A percentile compares a stretch with the other conserved stretches of the same genome.
These are phyloP conservation scores for Epichloe amarillans DNA, from an alignment of 2,329 filamentous ascomycete species.

Conservation along the genomic window DNA sequence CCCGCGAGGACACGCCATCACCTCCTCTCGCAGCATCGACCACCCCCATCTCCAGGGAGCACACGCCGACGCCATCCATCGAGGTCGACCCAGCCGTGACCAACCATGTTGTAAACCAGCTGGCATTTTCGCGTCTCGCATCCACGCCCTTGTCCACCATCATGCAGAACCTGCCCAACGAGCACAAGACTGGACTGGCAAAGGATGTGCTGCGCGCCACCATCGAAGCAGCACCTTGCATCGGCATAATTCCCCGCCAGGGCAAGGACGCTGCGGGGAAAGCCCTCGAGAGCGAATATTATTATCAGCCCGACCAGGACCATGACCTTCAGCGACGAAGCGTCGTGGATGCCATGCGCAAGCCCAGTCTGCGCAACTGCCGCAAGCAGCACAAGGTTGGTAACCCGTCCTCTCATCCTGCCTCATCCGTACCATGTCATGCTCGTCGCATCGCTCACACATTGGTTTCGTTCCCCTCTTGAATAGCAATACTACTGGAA, in stretches of 20 bases:
- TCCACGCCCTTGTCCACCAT: slow-evolving; percentile 86
- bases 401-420: neutral
- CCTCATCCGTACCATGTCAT: neutral
- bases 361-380: slow-evolving; percentile 78
- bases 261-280: slow-evolving; percentile 96
- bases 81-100: slow-evolving; percentile 36
- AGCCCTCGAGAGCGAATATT: slow-evolving; percentile 87
- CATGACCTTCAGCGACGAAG: slow-evolving; percentile 65
- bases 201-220: slow-evolving; percentile 54
- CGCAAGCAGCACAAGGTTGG: slow-evolving; percentile 92
- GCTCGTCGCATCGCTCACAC: neutral
- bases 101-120: slow-evolving; percentile 89
- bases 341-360: slow-evolving; percentile 73
- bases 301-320: slow-evolving; percentile 85
- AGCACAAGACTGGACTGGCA: slow-evolving; percentile 44
- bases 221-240: slow-evolving; percentile 61
- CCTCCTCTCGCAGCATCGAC: slow-evolving; percentile 12
- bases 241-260: slow-evolving; percentile 78
- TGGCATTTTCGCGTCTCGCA: slow-evolving; percentile 85
- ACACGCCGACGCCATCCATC: slow-evolving; percentile 11
- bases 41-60: slow-evolving; percentile 10
- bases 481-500: slow-evolving; percentile 60
- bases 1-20: slow-evolving; percentile 9
- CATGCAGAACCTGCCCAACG: slow-evolving; percentile 66
- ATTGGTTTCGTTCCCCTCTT: neutral